Conservation (phyloP, 148 eudicot genomes). For the Hydrangea macrophylla region DNA sequence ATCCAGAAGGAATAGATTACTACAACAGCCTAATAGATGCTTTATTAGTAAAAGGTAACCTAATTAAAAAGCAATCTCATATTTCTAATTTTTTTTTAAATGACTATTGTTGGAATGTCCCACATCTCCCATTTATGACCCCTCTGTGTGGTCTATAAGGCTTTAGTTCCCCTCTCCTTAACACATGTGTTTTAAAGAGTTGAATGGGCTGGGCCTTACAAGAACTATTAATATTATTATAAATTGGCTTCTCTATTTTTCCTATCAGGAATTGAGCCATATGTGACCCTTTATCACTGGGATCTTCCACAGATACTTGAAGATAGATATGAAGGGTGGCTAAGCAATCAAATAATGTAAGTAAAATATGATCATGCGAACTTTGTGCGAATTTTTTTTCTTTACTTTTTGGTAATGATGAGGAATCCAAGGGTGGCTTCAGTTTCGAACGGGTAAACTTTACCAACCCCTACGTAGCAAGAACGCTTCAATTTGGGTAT, state of each 20-base stretch:
- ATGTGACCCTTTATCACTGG: conserved; percentile 91
- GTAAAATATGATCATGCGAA: conserved; percentile 10
- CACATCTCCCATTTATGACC: too few species aligned
- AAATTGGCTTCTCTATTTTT: conserved; percentile 5
- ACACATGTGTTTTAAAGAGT: too few species aligned
- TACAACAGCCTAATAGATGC: conserved; percentile 84
- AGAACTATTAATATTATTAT: not conserved
- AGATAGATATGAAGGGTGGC: conserved; percentile 80
- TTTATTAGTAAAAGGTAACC: conserved; percentile 69
- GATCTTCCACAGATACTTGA: conserved; percentile 96
- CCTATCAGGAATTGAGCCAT: conserved; percentile 81
- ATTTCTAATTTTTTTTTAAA: not conserved
- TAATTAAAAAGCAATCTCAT: not conserved
- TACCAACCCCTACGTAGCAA: too few species aligned
- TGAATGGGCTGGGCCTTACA: not conserved
- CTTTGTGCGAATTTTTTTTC: too few species aligned
- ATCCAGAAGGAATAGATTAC: conserved; percentile 74
- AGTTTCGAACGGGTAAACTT: too few species aligned
- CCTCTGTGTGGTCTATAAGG: too few species aligned
- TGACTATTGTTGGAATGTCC: too few species aligned
- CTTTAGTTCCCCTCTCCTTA: too few species aligned
- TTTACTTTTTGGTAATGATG: too few species aligned
- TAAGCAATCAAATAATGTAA: conserved; percentile 71
- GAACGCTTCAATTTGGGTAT: too few species aligned
- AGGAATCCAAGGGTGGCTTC: too few species aligned